phyloP scores from a whole-genome alignment of 768 basidiomycete genomes.

The Podaxis carcinomalis region DNA sequence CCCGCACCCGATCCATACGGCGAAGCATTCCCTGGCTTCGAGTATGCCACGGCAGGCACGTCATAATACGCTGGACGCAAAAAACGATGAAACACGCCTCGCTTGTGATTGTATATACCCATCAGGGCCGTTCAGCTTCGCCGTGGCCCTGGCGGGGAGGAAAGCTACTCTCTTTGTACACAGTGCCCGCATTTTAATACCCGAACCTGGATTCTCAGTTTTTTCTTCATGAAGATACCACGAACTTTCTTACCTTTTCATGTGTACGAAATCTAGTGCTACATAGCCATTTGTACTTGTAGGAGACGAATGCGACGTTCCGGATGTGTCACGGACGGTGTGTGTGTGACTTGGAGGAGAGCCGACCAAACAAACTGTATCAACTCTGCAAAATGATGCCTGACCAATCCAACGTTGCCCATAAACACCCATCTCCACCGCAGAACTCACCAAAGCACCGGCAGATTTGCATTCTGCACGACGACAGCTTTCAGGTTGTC shows the following conservation, averaged over 20 bases:
- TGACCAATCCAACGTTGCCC: conserved; percentile 30
- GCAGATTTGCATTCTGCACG: conserved; percentile 15
- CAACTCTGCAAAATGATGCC: conserved; percentile 42
- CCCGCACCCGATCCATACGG: conserved; percentile 60
- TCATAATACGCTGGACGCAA: conserved; percentile 12
- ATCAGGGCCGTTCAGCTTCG: not conserved
- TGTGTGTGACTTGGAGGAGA: not conserved
- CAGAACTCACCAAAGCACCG: conserved; percentile 14
- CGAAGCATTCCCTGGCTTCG: conserved; percentile 71
- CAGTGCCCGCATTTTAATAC: not conserved
- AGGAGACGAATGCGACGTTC: not conserved
- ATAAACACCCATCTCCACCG: conserved; percentile 25
- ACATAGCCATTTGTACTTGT: conserved; percentile 7
- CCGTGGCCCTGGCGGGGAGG: not conserved
- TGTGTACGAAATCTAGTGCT: conserved; percentile 10
- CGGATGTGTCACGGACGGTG: not conserved
- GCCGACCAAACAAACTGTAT: conserved; percentile 36
- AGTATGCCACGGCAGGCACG: conserved; percentile 44
- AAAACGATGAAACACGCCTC: not conserved
- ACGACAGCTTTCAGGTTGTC: conserved; percentile 27
- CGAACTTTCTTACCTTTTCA: not conserved
- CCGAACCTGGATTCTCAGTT: not conserved
- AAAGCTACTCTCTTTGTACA: not conserved
- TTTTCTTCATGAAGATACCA: conserved; percentile 1
- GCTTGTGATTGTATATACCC: conserved; percentile 2